A percentile compares a stretch with the other conserved stretches of the same genome.
Conservation (phyloP, 495 filamentous ascomycete species). For the Acidiella bohemica region DNA sequence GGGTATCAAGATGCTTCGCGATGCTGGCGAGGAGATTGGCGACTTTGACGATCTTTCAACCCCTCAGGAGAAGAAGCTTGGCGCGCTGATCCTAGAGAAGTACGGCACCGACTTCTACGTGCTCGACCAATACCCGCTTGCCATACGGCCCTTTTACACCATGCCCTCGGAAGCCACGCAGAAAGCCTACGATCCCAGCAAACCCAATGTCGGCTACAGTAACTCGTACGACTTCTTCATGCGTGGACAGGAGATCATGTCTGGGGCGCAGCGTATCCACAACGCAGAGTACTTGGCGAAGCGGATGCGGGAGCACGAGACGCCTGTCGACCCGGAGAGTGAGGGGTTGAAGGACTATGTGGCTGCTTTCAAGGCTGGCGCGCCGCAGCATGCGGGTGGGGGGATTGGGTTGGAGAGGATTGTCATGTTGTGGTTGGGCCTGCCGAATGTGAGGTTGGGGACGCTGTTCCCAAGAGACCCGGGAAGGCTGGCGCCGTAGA, state of each 20-base stretch:
- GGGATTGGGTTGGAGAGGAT: constrained; percentile 81
- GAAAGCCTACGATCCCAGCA: constrained; percentile 42
- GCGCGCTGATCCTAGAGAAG: constrained; percentile 67
- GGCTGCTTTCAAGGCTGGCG: constrained; percentile 64
- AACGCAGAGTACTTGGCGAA: constrained; percentile 52
- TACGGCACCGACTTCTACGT: constrained; percentile 86
- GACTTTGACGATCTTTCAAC: constrained; percentile 70
- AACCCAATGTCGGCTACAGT: constrained; percentile 59
- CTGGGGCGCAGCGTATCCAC: constrained; percentile 77
- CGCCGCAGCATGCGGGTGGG: constrained; percentile 71
- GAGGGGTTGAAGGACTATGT: constrained; percentile 76
- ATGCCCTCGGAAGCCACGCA: constrained; percentile 54
- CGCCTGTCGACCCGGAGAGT: constrained; percentile 49
- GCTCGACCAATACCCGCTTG: constrained; percentile 79
- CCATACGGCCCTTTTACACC: constrained; percentile 80
- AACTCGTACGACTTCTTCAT: constrained; percentile 93
- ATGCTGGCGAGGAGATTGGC: constrained; percentile 56
- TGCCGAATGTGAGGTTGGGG: constrained; percentile 69
- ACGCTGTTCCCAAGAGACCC: constrained; percentile 74
- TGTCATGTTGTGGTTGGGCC: constrained; percentile 71
- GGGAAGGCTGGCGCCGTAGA: constrained; percentile 55
- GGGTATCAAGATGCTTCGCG: constrained; percentile 66
- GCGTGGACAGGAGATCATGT: constrained; percentile 82
- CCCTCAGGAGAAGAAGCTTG: constrained; percentile 80
- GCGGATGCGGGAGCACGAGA: constrained; percentile 54